A percentile compares a stretch with the other conserved stretches of the same genome.
Evolutionary conservation across 176 grass and related monocot species (phyloP).

Genomic region (Ananas comosus): DNA sequence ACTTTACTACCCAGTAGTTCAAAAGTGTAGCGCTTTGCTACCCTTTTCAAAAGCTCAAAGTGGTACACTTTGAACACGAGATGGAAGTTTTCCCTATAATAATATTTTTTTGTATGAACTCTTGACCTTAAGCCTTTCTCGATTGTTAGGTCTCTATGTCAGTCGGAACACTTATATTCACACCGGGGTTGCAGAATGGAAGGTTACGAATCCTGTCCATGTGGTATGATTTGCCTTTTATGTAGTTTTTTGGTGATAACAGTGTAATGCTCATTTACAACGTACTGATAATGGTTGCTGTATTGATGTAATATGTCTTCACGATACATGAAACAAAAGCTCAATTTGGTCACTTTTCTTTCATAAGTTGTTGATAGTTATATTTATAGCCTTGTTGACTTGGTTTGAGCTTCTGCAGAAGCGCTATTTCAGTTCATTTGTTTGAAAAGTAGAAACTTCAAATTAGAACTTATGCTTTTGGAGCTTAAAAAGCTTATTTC

Average conservation of each 20-base stretch:
- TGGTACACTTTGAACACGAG: too few relatives aligned
- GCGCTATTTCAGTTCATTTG: too few relatives aligned
- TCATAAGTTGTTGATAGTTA: neutral
- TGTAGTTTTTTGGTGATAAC: neutral
- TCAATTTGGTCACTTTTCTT: neutral
- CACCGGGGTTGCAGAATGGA: conserved; percentile 84
- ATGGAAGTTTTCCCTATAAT: too few relatives aligned
- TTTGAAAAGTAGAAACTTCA: too few relatives aligned
- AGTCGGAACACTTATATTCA: conserved; percentile 98
- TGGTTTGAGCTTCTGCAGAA: too few relatives aligned
- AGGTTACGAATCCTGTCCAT: conserved; percentile 91
- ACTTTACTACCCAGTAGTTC: too few relatives aligned
- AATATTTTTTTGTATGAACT: neutral
- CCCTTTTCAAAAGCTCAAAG: too few relatives aligned
- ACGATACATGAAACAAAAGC: neutral
- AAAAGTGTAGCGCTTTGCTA: too few relatives aligned
- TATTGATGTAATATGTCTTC: neutral
- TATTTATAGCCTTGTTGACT: too few relatives aligned
- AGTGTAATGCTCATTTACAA: neutral
- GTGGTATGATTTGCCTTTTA: conserved; percentile 53
- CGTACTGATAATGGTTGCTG: neutral
- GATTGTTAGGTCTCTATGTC: conserved; percentile 82
- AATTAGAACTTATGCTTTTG: too few relatives aligned
- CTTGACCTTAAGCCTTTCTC: neutral
- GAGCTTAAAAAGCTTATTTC: too few relatives aligned